Base-by-base conservation (phyloP, 164 flowering plant species). In the Stephania yunnanensis region DNA sequence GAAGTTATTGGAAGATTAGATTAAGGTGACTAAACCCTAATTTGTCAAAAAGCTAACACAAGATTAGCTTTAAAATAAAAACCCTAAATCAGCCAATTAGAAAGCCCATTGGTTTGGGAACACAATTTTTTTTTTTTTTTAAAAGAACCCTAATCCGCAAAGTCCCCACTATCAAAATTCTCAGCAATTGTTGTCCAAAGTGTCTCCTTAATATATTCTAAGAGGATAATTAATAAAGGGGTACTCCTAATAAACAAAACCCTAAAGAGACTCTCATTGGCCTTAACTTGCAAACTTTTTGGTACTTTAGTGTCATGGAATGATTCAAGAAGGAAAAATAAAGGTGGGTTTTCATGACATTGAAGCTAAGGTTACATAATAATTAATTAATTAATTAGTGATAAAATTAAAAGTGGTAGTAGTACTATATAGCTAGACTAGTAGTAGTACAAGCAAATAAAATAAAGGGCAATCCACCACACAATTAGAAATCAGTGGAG, bases 401-500 rank as follows among this genome's bases (percentile, higher is more conserved):
- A 12, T 12, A 11, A 12, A 12, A 55, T 10, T 55, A 55, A 12
- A 12, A 55, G 19, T 10, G 5, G 63, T 55, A 55, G 63, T 15
- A 12, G 63, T 55, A 55, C 63, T 11, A 25, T 25, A 25, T 25
- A 55, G 63, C 17, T 55, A 55, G 17, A 55, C 42, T 36, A 36
- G 1, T 36, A 36, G 63, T 19, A 55, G 17, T 8, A 68, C 46
- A 55, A 58, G 7, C 36, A 74, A 52, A 72, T 36, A 31, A 52
- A 58, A 30, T 15, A 79, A 71, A 84, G 80, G 81, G 79, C 71
- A 81, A 79, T 78, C 82, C 68, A 81, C 80, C 75, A 52, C 73
- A 61, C 19, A 61, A 61, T 13, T 7, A 75, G 78, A 78, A 76
- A 81, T 76, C 81, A 81, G 83, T 84, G 82, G 84, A 81, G 42